A percentile compares a stretch with the other conserved stretches of the same genome.
phyloP scores from a whole-genome alignment of 106 monocot genomes.

The Platanthera guangdongensis region DNA sequence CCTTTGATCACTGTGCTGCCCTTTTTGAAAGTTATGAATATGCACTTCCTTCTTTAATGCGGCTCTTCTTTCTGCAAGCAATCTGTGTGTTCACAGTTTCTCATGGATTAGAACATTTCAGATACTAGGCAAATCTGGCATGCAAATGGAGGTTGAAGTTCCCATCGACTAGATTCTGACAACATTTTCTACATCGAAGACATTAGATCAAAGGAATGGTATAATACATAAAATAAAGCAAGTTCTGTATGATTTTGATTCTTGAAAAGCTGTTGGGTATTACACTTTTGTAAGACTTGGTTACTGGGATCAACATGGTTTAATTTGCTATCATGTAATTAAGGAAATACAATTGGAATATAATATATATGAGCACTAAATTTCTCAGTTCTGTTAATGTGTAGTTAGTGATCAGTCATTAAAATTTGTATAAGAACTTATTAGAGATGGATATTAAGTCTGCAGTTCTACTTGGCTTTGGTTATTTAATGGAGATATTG shows the following conservation, averaged over 20 bases:
- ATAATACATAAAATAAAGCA: not conserved
- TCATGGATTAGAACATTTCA: conserved; percentile 10
- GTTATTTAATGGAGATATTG: too few species aligned
- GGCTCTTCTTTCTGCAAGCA: not conserved
- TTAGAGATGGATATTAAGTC: too few species aligned
- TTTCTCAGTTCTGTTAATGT: not conserved
- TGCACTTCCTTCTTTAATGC: not conserved
- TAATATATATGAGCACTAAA: not conserved
- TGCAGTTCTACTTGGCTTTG: too few species aligned
- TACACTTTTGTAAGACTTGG: not conserved
- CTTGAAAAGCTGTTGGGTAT: not conserved
- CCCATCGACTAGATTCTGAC: conserved; percentile 29
- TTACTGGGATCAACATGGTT: not conserved
- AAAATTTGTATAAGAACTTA: not conserved
- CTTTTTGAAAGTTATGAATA: too few species aligned
- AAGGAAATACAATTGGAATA: not conserved
- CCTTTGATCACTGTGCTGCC: too few species aligned
- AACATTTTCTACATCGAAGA: not conserved
- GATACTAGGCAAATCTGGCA: conserved; percentile 34
- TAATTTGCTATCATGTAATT: not conserved
- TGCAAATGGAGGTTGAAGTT: conserved; percentile 56
- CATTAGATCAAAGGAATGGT: not conserved
- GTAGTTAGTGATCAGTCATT: not conserved
- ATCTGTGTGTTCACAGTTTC: not conserved
- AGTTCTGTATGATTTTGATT: not conserved